Evolutionary conservation across 768 basidiomycete genomes (phyloP), one percentile per base, ranked within the genome.

Genomic region (Podaxis sp.): DNA sequence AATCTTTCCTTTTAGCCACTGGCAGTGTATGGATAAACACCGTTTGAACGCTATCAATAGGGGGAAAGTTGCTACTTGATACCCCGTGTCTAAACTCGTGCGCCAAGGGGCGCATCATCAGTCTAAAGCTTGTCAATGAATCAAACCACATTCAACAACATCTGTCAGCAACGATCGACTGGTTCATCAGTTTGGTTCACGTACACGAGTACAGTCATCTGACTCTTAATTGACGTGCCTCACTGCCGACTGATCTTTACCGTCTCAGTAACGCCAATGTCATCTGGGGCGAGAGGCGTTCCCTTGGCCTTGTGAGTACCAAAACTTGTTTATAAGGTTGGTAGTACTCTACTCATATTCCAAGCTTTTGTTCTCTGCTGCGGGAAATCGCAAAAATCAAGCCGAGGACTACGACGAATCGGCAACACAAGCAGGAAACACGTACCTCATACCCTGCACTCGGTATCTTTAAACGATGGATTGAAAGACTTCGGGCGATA

Each of bases 291-390:
- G 19, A 24, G 27, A 40, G 69, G 64, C 22, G 57, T 81, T 37
- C 76, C 81, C 0, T 82, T 82, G 62, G 75, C 80, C 13, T 81
- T 80, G 81, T 80, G 64, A 65, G 80, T 74, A n/a, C 22, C 15
- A 25, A 37, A 36, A n/a, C 6, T 6, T 4, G n/a, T 13, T 22
- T 24, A 13, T 25, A 22, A 12, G 4, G 9, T 2, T 5, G 19
- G 49, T 13, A 25, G 22, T 12, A 4, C 24, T 50, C 24, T 2
- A 24, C 19, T 9, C 49, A 50, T 24, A 4, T 24, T 41, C 36
- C 19, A 62, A 86, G 84, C 66, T 82, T 86, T 62, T 76, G 77
- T 56, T 82, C 82, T 17, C 72, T 86, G 11, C 67, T 85, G 43
- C 77, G 76, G 55, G 77, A 81, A 68, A 80, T 85, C 55, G 74